A percentile compares a stretch with the other conserved stretches of the same genome.
Evolutionary conservation across 768 basidiomycete species (phyloP).

Genomic region (Amanita pseudoporphyria): DNA sequence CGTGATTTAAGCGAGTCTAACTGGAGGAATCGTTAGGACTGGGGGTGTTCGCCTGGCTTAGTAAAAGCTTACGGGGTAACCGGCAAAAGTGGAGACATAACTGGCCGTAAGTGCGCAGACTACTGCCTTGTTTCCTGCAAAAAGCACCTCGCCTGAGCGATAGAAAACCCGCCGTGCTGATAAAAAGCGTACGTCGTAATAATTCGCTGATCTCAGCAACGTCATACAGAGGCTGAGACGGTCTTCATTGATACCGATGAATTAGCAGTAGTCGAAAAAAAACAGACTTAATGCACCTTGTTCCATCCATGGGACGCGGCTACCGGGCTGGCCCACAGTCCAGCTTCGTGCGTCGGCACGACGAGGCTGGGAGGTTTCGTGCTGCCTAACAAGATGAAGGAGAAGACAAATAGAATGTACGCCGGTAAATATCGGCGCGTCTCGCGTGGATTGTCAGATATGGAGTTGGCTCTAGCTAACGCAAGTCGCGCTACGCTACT

Average conservation of each 20-base stretch:
- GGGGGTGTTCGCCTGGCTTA: not conserved
- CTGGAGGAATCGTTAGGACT: constrained; percentile 23
- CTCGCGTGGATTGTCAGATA: not conserved
- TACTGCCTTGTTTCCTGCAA: constrained; percentile 73
- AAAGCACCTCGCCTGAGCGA: constrained; percentile 9
- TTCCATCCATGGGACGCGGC: constrained; percentile 73
- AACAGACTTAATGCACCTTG: constrained; percentile 30
- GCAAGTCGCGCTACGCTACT: not conserved
- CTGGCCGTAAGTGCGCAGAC: constrained; percentile 88
- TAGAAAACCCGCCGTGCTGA: constrained; percentile 7
- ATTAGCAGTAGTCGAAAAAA: not conserved
- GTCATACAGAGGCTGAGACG: constrained; percentile 52
- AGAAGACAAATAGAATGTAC: constrained; percentile 4
- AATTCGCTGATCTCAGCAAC: constrained; percentile 50
- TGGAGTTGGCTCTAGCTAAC: not conserved
- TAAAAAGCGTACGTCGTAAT: constrained; percentile 46
- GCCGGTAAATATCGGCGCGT: constrained; percentile 5
- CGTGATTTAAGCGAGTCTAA: constrained; percentile 93
- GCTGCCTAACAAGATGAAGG: constrained; percentile 9
- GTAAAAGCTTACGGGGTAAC: constrained; percentile 56
- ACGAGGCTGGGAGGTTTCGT: constrained; percentile 16
- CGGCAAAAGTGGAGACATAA: constrained; percentile 86
- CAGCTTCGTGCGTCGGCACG: constrained; percentile 69
- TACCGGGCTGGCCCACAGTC: constrained; percentile 56
- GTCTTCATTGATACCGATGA: constrained; percentile 28